Evolutionary conservation across 176 grass and related monocot species (phyloP), one percentile per base, ranked within the genome.

Genomic region (Rhynchospora tenuis): DNA sequence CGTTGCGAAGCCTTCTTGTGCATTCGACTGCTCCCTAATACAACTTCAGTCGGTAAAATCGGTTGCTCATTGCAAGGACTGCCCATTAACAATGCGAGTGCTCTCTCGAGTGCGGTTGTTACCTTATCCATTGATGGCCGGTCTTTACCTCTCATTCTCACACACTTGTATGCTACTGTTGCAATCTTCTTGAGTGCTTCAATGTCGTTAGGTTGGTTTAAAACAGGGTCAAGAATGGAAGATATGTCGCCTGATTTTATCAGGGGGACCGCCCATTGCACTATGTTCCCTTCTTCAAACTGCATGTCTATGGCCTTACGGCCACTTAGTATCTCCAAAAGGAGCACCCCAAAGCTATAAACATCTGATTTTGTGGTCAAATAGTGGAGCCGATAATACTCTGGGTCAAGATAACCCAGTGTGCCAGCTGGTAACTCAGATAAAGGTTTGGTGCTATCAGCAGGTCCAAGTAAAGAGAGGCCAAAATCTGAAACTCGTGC

Each of bases 251-350:
- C 95, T 3, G 95, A 84, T 83, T 93, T 98, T 80, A 98, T 95
- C 66, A 98, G 86, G 11, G 92, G 95, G 7, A 93, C 92, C 46
- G 89, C 92, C 95, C 95, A 98, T 91, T 98, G 87, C 77, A 98
- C 95, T 66, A 98, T 94, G 54, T 98, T 98, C 14, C 95, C 95
- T 91, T 98, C 95, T 65, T 98, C 92, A 20, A 86, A 94, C 50
- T 98, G 95, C 95, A 98, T 95, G 74, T 98, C 95, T 10, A 98
- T 98, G 5, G 95, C 95, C 88, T 95, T 98, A 46, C 95, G 87
- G 22, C 95, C 95, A 54, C 95, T 98, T 52, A 95, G 73, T 24
- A 98, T 95, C 88, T 98, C 95, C 9, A 98, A 66, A 83, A 98
- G 92, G 77, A 98, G 89, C 65, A 98, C 95, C 78, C 95, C 95